These are phyloP conservation scores for Theileria orientalis DNA, from an alignment of 169 alveolate species.

Conservation along the genomic window DNA sequence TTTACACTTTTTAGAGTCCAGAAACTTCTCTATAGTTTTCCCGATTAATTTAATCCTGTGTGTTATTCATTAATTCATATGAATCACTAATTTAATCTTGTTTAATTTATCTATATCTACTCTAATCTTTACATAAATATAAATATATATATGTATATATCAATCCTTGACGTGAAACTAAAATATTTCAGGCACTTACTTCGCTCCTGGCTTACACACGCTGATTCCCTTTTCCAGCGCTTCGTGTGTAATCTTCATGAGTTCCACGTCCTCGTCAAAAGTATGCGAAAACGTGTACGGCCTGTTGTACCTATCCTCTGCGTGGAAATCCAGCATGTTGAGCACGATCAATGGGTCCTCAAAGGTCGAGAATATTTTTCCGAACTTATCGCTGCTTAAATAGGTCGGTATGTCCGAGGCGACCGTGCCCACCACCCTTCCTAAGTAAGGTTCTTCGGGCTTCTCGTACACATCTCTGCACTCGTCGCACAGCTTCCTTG, in stretches of 20 bases:
- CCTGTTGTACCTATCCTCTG: constrained; percentile 27
- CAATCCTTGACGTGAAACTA: no score
- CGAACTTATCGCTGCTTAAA: not conserved
- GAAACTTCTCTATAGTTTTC: constrained; percentile 30
- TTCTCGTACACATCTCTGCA: not conserved
- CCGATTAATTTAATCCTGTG: constrained; percentile 49
- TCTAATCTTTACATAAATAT: no score
- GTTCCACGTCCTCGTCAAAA: constrained; percentile 57
- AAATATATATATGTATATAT: no score
- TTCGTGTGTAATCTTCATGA: constrained; percentile 69
- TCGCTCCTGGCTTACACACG: constrained; percentile 67
- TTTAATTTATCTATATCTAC: no score
- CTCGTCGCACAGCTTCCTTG: not conserved
- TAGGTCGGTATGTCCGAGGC: constrained; percentile 25
- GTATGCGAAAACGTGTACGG: constrained; percentile 61
- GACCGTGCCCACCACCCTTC: constrained; percentile 39
- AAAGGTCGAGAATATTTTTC: constrained; percentile 10
- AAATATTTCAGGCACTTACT: no score
- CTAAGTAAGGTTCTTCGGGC: constrained; percentile 18
- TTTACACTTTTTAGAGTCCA: constrained; percentile 22
- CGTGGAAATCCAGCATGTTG: constrained; percentile 21
- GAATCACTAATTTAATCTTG: not conserved
- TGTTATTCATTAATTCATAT: no score
- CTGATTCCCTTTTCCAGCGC: constrained; percentile 65
- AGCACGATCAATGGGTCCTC: constrained; percentile 28